Conservation (phyloP, 352 stramenopile genomes). For the Peronospora tabacina region DNA sequence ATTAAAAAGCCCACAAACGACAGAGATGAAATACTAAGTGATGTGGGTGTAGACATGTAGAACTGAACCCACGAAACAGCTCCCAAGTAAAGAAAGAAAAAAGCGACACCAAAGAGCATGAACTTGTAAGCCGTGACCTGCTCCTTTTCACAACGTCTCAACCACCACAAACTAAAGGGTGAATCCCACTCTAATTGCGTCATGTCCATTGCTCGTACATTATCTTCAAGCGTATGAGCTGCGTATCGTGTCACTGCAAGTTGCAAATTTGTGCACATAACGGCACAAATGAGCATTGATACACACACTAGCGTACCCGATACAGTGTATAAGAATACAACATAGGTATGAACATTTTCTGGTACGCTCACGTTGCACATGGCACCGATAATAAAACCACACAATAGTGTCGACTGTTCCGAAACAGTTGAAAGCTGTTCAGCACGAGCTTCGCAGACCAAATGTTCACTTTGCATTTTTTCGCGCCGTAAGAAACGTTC, state of each 20-base stretch:
- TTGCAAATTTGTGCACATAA: slow-evolving; percentile 64
- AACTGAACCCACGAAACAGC: slow-evolving; percentile 68
- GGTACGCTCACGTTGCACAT: slow-evolving; percentile 59
- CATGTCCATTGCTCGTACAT: slow-evolving; percentile 40
- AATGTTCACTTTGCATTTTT: slow-evolving; percentile 59
- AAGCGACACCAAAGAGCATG: slow-evolving; percentile 49
- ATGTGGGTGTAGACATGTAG: slow-evolving; percentile 35
- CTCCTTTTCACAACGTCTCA: slow-evolving; percentile 56
- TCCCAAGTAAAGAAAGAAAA: slow-evolving; percentile 68
- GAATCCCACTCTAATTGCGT: slow-evolving; percentile 42
- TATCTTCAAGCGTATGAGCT: slow-evolving; percentile 42
- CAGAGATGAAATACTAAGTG: slow-evolving; percentile 40
- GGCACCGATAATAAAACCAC: slow-evolving; percentile 58
- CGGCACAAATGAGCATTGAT: slow-evolving; percentile 46
- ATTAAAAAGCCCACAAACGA: slow-evolving; percentile 39
- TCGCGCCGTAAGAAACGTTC: slow-evolving; percentile 59
- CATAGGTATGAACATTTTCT: slow-evolving; percentile 12
- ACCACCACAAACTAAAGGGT: slow-evolving; percentile 63
- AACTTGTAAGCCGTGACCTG: slow-evolving; percentile 69
- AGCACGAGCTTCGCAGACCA: slow-evolving; percentile 51
- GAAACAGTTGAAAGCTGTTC: slow-evolving; percentile 69
- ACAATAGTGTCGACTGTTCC: slow-evolving; percentile 61
- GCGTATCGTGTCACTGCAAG: slow-evolving; percentile 63
- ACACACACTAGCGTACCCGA: slow-evolving; percentile 41
- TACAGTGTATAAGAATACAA: slow-evolving; percentile 45